These are phyloP conservation scores for Biscogniauxia mediterranea DNA, from an alignment of 2,329 filamentous ascomycete genomes.

Conservation along the genomic window DNA sequence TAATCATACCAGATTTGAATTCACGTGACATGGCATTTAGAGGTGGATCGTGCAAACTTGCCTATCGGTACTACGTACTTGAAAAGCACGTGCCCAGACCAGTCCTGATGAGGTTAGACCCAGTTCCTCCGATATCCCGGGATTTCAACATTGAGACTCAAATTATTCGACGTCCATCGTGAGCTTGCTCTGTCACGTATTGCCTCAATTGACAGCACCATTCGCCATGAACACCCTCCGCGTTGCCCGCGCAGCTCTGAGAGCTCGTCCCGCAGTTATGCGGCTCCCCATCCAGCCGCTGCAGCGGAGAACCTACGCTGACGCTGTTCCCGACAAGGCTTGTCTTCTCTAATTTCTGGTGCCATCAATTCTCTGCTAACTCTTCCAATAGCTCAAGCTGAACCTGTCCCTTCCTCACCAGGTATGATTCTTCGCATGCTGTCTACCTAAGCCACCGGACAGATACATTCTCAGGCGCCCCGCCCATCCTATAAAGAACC, in stretches of 20 bases:
- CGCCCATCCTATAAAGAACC: constrained; percentile 17
- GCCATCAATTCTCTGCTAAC: constrained; percentile 30
- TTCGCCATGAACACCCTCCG: constrained; percentile 90
- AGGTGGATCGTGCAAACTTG: too few relatives aligned
- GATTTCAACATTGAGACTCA: constrained; percentile 28
- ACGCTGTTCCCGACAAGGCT: constrained; percentile 80
- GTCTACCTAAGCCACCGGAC: background rate
- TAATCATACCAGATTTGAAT: background rate
- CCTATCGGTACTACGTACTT: too few relatives aligned
- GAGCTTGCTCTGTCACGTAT: constrained; percentile 45
- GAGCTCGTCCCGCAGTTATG: constrained; percentile 76
- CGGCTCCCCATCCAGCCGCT: constrained; percentile 73
- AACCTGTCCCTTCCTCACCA: constrained; percentile 96
- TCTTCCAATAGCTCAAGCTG: constrained; percentile 74
- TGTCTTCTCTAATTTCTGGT: constrained; percentile 29
- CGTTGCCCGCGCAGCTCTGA: constrained; percentile 84
- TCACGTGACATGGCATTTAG: constrained; percentile 5
- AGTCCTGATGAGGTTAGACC: constrained; percentile 38
- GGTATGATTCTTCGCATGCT: constrained; percentile 60
- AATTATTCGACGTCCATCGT: constrained; percentile 47
- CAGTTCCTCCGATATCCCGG: constrained; percentile 23
- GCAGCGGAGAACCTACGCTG: constrained; percentile 88
- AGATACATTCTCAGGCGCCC: constrained; percentile 6
- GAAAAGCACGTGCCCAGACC: constrained; percentile 39
- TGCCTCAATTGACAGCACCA: constrained; percentile 47